phyloP scores from a whole-genome alignment of 495 filamentous ascomycete genomes.

The Xylaria grammica region DNA sequence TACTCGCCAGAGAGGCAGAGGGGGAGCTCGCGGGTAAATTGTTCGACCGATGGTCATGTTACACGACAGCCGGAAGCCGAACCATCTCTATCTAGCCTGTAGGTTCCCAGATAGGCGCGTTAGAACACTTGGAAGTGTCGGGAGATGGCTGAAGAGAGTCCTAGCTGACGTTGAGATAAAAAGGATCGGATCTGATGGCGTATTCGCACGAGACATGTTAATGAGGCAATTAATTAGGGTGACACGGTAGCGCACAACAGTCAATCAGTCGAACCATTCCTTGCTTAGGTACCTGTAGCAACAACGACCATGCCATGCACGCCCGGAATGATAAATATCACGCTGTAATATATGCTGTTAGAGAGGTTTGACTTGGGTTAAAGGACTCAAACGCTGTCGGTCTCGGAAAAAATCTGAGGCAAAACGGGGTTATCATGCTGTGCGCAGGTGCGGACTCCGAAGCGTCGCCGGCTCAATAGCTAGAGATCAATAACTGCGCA shows the following conservation, averaged over 20 bases:
- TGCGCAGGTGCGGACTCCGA: conserved; percentile 6
- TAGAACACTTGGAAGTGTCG: no score
- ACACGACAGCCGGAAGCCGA: no score
- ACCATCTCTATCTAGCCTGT: no score
- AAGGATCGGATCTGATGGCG: no score
- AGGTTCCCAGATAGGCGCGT: no score
- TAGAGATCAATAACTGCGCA: not conserved
- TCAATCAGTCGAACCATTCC: no score
- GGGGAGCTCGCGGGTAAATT: no score
- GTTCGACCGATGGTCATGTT: no score
- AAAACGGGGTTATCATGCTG: conserved; percentile 11
- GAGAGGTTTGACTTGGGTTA: not conserved
- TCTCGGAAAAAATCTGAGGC: conserved; percentile 9
- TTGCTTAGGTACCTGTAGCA: no score
- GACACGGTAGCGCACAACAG: no score
- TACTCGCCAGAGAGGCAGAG: not conserved
- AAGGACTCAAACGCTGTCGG: conserved; percentile 3
- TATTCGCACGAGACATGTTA: no score
- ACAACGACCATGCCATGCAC: not conserved
- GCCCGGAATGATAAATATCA: not conserved
- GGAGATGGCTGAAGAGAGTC: conserved; percentile 1
- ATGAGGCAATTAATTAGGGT: no score
- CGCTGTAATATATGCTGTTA: not conserved
- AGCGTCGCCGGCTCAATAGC: not conserved
- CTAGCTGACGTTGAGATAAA: conserved; percentile 1